Base-by-base conservation (phyloP, 1,284 basidiomycete genomes). In the Fistulina hepatica region DNA sequence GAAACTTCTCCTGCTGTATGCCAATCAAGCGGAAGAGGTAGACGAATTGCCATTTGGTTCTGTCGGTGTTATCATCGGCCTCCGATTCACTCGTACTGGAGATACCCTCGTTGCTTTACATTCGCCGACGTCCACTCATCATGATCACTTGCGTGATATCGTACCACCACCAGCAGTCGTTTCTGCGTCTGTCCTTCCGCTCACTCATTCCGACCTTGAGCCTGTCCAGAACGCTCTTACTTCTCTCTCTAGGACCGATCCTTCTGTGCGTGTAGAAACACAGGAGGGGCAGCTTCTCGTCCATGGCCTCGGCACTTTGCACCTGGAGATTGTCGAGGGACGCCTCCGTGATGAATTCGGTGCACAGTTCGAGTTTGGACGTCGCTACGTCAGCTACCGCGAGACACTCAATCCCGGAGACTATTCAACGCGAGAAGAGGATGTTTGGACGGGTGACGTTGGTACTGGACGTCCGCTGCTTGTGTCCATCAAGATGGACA, bases 261-360 rank as follows among this genome's bases (percentile, higher is more conserved):
- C 88, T 10, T 89, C 83, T 2, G 71, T 91, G 21, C 77, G 84
- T 5, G 63, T 81, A 16, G 84, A 88, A 42, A 63, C 64, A 7
- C 76, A 82, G 39, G 85, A 91, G 44, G 86, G 86, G 0, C 88
- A 93, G 51, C 66, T 85, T 24, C 69, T 93, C 24, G 69, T 90
- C 2, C 83, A 89, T 47, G 88, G 88, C 4, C 73, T 92, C 39
- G 88, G 88, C 10, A 76, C 83, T 25, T 67, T 93, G 20, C 88
- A 93, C 54, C 69, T 93, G 6, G 89, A 93, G 55, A 91, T 93
- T 41, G 71, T 90, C 2, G 83, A 88, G 56, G 75, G 77, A 24
- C 68, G 90, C 19, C 61, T 93, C 21, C 66, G 65, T 37, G 76
- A 86, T 43, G 89, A 92, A 57, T 93, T 84, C 74, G 69, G 74